Evolutionary conservation across 805 yeast genomes (phyloP).

Genomic region (Ogataea salicorniae): DNA sequence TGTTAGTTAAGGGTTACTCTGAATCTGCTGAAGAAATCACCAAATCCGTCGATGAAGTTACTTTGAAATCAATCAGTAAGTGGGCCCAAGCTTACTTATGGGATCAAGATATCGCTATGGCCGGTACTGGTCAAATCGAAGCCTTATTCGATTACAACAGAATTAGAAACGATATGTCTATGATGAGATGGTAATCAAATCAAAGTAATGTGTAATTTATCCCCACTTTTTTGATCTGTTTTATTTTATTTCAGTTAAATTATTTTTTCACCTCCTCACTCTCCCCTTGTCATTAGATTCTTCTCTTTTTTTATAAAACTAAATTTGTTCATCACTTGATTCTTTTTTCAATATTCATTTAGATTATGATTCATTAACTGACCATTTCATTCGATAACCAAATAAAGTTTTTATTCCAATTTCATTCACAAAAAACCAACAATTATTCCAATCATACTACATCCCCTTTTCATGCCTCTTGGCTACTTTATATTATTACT

Average conservation of each 20-base stretch:
- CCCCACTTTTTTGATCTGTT: not conserved
- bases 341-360: no score
- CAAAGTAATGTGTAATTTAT: not conserved
- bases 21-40: conserved; percentile 55
- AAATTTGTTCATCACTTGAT: no score
- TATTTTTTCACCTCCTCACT: not conserved
- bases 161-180: conserved; percentile 83
- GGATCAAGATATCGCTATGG: conserved; percentile 80
- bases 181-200: conserved; percentile 66
- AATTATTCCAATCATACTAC: no score
- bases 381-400: no score
- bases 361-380: no score
- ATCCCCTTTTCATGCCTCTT: no score
- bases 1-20: conserved; percentile 58
- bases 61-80: conserved; percentile 52
- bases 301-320: no score
- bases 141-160: conserved; percentile 78
- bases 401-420: no score
- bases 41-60: conserved; percentile 58
- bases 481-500: no score
- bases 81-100: conserved; percentile 77
- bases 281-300: no score
- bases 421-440: no score
- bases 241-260: not conserved
- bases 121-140: conserved; percentile 86